Percentiles rank a stretch among this genome's conserved stretches.
phyloP scores from a whole-genome alignment of 2,329 filamentous ascomycete genomes.

The Cryoendolithus antarcticus region DNA sequence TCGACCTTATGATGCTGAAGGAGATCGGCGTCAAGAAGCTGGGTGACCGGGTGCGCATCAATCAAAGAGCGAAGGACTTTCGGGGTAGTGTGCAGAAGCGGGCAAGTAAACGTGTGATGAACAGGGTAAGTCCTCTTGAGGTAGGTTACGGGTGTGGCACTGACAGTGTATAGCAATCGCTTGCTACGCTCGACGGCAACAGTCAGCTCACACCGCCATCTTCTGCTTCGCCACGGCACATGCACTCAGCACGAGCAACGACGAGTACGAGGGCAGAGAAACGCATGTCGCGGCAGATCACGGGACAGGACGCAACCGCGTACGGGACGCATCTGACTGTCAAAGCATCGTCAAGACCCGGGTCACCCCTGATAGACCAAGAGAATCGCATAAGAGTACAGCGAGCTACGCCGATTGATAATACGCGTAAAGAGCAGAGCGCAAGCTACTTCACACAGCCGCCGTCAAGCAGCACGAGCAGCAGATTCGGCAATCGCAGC shows the following conservation, averaged over 20 bases:
- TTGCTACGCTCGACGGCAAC: slow-evolving; percentile 62
- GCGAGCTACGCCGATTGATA: slow-evolving; percentile 47
- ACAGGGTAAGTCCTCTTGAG: slow-evolving; percentile 51
- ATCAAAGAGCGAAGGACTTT: slow-evolving; percentile 38
- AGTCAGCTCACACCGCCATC: slow-evolving; percentile 46
- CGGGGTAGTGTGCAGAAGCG: slow-evolving; percentile 36
- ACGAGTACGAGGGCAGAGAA: slow-evolving; percentile 35
- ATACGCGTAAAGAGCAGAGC: slow-evolving; percentile 36
- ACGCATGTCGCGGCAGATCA: slow-evolving; percentile 35
- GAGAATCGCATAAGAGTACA: slow-evolving; percentile 38
- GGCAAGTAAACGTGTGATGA: slow-evolving; percentile 50
- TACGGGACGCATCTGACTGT: slow-evolving; percentile 30
- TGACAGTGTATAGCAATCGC: slow-evolving; percentile 54
- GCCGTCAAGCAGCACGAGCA: slow-evolving; percentile 33
- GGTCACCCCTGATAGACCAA: slow-evolving; percentile 55
- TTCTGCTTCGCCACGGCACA: slow-evolving; percentile 51
- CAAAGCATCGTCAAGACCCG: slow-evolving; percentile 54
- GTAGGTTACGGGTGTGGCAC: slow-evolving; percentile 4
- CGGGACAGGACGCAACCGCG: slow-evolving; percentile 14
- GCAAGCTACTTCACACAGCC: slow-evolving; percentile 39
- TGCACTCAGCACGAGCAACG: slow-evolving; percentile 40
- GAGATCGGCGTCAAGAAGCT: slow-evolving; percentile 99
- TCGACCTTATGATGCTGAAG: slow-evolving; percentile 90
- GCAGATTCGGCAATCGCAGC: slow-evolving; percentile 22
- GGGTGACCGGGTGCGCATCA: slow-evolving; percentile 81